Evolutionary conservation across 106 monocot species (phyloP).

Genomic region (Ottelia alismoides): DNA sequence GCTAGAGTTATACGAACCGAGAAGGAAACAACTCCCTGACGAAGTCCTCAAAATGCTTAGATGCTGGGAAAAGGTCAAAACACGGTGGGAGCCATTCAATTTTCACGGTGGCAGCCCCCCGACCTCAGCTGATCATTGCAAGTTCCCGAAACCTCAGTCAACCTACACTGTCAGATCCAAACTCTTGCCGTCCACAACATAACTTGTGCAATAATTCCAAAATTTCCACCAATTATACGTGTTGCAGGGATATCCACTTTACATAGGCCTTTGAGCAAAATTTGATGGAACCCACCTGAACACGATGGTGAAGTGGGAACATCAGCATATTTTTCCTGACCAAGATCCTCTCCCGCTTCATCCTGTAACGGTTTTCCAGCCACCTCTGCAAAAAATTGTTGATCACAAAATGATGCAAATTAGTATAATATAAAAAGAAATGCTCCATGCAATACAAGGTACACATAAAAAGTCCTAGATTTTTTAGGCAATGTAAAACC

Average conservation of each 20-base stretch:
- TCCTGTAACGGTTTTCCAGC: conserved; percentile 26
- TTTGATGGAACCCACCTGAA: conserved; percentile 98
- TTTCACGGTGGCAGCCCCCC: conserved; percentile 53
- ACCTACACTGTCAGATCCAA: conserved; percentile 47
- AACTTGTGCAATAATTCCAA: conserved; percentile 60
- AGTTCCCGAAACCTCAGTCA: conserved; percentile 42
- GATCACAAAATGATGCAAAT: not conserved
- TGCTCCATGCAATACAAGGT: too few species aligned
- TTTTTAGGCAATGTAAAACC: too few species aligned
- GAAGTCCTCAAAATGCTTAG: conserved; percentile 49
- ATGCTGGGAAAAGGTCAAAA: conserved; percentile 78
- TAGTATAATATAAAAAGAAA: too few species aligned
- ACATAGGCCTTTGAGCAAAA: conserved; percentile 89
- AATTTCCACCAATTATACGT: conserved; percentile 72
- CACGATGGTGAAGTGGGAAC: conserved; percentile 67
- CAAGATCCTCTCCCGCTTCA: conserved; percentile 52
- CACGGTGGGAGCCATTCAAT: conserved; percentile 42
- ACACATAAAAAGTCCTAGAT: too few species aligned
- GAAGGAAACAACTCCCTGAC: conserved; percentile 62
- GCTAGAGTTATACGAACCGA: conserved; percentile 97
- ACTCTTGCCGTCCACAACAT: conserved; percentile 44
- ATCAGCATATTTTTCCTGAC: conserved; percentile 50
- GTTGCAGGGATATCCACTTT: conserved; percentile 79
- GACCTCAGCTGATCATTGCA: conserved; percentile 39
- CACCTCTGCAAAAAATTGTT: conserved; percentile 32